These are phyloP conservation scores for Leishmania aethiopica DNA, from an alignment of 208 protist genomes.

Conservation along the genomic window DNA sequence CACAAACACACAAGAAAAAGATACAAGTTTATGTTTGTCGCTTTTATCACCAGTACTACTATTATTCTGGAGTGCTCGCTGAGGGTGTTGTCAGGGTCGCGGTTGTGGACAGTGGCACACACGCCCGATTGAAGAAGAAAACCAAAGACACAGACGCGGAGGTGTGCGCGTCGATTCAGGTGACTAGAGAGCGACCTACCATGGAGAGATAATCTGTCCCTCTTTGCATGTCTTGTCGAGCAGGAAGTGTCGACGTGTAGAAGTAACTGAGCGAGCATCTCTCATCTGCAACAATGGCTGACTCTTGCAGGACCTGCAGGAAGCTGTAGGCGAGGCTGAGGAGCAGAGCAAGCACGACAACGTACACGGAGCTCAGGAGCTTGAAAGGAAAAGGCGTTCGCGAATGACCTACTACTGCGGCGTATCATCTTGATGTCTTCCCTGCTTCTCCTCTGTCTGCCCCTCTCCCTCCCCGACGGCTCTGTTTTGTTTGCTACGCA, in stretches of 20 bases:
- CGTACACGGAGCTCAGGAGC: neutral
- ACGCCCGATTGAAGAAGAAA: no score
- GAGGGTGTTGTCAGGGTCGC: no score
- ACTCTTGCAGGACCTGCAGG: neutral
- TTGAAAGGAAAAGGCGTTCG: neutral
- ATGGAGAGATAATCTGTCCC: neutral
- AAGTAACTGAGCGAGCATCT: neutral
- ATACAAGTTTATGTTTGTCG: no score
- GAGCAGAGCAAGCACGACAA: neutral
- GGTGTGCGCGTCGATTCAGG: no score
- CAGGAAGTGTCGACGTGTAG: neutral
- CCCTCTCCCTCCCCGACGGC: neutral
- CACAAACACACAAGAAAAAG: no score
- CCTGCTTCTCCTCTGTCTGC: neutral
- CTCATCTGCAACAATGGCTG: no score
- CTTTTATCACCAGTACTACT: no score
- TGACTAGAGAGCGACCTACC: neutral
- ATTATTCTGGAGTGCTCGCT: accelerated
- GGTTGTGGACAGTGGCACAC: no score
- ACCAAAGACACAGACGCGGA: no score
- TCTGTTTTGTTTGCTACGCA: neutral
- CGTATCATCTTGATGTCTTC: neutral
- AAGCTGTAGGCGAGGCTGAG: neutral
- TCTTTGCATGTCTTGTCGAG: neutral
- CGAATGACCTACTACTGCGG: neutral